A percentile compares a stretch with the other conserved stretches of the same genome.
These are phyloP conservation scores for Penicillium sp. DNA, from an alignment of 2,329 filamentous ascomycete species.

Conservation along the genomic window DNA sequence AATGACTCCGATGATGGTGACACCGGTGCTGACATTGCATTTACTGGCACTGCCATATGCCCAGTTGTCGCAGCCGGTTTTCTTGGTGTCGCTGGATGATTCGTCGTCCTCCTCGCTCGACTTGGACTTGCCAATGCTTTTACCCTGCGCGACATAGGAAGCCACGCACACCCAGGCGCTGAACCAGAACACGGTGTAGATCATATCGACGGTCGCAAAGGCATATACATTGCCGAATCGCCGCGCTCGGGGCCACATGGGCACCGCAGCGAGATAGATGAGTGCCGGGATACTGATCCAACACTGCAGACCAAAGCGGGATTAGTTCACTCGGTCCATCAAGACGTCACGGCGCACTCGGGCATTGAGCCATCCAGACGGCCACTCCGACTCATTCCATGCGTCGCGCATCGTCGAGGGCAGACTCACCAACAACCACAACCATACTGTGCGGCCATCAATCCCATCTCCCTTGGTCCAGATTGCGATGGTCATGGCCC, in stretches of 20 bases:
- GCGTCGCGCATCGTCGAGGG: too few relatives aligned
- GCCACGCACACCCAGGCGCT: conserved; percentile 53
- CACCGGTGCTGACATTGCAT: conserved; percentile 52
- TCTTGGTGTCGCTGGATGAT: conserved; percentile 16
- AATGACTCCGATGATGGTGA: conserved; percentile 51
- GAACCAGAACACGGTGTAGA: conserved; percentile 55
- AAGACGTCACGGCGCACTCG: neutral
- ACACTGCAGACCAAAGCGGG: conserved; percentile 40
- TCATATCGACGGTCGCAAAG: conserved; percentile 50
- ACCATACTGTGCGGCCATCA: conserved; percentile 52
- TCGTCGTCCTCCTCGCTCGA: conserved; percentile 17
- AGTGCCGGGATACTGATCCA: conserved; percentile 54
- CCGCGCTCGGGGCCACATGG: conserved; percentile 54
- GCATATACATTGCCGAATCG: conserved; percentile 57
- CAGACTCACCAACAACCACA: conserved; percentile 52
- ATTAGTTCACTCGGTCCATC: conserved; percentile 7
- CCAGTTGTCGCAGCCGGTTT: conserved; percentile 33
- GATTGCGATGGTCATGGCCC: conserved; percentile 53
- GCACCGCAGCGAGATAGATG: conserved; percentile 55
- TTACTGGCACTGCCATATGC: conserved; percentile 50
- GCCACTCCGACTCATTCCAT: too few relatives aligned
- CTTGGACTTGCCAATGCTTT: conserved; percentile 43
- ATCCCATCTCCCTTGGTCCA: conserved; percentile 50
- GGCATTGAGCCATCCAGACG: too few relatives aligned
- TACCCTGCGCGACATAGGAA: conserved; percentile 51